A percentile compares a stretch with the other conserved stretches of the same genome.
phyloP scores from a whole-genome alignment of 305 asterid genomes.

The Solanum chacoense region DNA sequence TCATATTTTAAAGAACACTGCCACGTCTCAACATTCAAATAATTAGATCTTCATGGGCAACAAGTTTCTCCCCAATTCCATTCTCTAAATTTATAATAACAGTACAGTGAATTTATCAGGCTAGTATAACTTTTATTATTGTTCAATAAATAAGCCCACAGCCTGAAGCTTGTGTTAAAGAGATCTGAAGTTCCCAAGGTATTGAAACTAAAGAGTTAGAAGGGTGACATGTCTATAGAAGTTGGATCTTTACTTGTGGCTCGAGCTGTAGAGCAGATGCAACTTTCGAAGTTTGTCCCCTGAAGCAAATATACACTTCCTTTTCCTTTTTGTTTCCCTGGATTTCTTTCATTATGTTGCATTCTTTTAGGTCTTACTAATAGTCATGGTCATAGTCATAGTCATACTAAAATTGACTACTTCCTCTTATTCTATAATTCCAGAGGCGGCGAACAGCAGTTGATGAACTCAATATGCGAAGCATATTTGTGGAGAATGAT shows the following conservation, averaged over 20 bases:
- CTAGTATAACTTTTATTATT: not conserved
- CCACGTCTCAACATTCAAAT: not conserved
- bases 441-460: slow-evolving; percentile 93
- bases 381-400: not conserved
- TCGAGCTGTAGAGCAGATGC: not conserved
- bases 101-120: not conserved
- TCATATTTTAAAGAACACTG: not conserved
- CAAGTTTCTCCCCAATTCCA: not conserved
- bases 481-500: slow-evolving; percentile 82
- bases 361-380: not conserved
- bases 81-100: not conserved
- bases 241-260: not conserved
- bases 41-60: not conserved
- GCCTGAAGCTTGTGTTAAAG: not conserved
- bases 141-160: not conserved
- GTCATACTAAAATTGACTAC: not conserved
- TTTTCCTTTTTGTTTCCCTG: not conserved
- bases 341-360: not conserved
- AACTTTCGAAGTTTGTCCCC: not conserved
- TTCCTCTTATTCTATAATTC: not conserved
- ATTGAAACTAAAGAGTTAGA: not conserved
- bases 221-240: not conserved
- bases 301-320: not conserved
- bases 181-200: not conserved
- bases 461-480: slow-evolving; percentile 94